A percentile compares a stretch with the other conserved stretches of the same genome.
Evolutionary conservation across 2,329 filamentous ascomycete genomes (phyloP).

Genomic region (Fusarium concolor): DNA sequence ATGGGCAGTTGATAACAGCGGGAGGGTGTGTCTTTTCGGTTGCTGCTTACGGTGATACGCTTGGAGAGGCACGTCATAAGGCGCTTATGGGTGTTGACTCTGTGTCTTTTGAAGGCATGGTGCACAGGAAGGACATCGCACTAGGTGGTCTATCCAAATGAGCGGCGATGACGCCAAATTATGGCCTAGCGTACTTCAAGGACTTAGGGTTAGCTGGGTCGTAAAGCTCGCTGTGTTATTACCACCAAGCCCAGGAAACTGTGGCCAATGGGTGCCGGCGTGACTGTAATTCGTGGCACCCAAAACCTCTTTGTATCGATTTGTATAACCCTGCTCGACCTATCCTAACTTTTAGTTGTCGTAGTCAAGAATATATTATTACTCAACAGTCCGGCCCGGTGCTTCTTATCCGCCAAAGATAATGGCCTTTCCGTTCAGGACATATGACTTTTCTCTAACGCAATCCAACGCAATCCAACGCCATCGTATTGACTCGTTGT

Average conservation of each 20-base stretch:
- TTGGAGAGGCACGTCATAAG: constrained; percentile 81
- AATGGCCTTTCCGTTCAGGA: background rate
- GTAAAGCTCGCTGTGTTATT: no score
- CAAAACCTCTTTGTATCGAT: background rate
- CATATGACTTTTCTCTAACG: background rate
- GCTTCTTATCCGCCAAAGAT: background rate
- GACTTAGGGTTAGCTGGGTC: no score
- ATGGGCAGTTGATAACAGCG: constrained; percentile 71
- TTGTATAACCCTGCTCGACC: background rate
- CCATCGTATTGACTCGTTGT: background rate
- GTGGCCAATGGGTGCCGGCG: background rate
- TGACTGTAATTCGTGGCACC: no score
- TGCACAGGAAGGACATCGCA: constrained; percentile 87
- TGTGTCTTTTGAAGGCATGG: constrained; percentile 84
- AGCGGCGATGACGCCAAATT: no score
- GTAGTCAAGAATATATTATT: background rate
- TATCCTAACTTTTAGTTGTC: background rate
- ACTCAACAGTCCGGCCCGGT: no score
- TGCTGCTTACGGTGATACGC: constrained; percentile 73
- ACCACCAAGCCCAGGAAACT: background rate
- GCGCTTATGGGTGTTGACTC: constrained; percentile 77
- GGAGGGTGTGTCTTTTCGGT: constrained; percentile 89
- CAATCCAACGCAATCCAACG: background rate
- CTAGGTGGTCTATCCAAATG: constrained; percentile 47
- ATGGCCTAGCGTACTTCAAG: no score